Percentiles rank a stretch among this genome's conserved stretches.
These are phyloP conservation scores for Tephrocybe rancida DNA, from an alignment of 768 basidiomycete species.

Conservation along the genomic window DNA sequence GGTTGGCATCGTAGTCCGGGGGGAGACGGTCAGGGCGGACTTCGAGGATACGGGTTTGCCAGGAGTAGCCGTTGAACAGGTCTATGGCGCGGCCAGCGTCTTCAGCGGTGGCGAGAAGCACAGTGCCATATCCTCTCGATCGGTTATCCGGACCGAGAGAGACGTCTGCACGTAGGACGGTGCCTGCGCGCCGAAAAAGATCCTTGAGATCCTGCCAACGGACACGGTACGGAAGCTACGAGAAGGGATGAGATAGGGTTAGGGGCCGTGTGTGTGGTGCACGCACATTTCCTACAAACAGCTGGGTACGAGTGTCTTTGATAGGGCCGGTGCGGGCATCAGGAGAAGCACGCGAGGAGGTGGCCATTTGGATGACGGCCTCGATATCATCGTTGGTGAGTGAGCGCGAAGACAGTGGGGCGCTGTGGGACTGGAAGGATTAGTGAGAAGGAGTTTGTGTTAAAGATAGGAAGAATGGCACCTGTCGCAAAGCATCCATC, in stretches of 20 bases:
- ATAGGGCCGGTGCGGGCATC: constrained; percentile 50
- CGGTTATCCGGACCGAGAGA: constrained; percentile 87
- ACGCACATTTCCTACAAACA: constrained; percentile 94
- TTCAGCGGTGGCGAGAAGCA: constrained; percentile 91
- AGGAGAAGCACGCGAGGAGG: constrained; percentile 58
- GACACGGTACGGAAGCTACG: constrained; percentile 91
- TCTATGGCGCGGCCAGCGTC: constrained; percentile 95
- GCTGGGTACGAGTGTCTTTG: constrained; percentile 89
- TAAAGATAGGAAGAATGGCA: constrained; percentile 5
- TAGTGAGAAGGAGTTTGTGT: neutral
- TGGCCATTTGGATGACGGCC: constrained; percentile 90
- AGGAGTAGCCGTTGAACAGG: constrained; percentile 95
- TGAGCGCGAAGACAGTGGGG: constrained; percentile 14
- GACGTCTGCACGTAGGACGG: constrained; percentile 78
- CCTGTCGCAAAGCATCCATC: constrained; percentile 22
- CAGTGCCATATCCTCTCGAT: constrained; percentile 92
- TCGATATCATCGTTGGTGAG: constrained; percentile 88
- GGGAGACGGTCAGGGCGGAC: constrained; percentile 87
- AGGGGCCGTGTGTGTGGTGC: constrained; percentile 28
- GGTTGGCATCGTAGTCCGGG: constrained; percentile 54
- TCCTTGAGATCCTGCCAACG: constrained; percentile 99
- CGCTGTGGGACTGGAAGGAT: constrained; percentile 13
- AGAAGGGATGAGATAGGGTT: constrained; percentile 10
- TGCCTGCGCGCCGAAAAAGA: constrained; percentile 94
- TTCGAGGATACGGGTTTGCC: constrained; percentile 92